phyloP scores from a whole-genome alignment of 2,329 filamentous ascomycete genomes.

The Microdochium bolleyi region DNA sequence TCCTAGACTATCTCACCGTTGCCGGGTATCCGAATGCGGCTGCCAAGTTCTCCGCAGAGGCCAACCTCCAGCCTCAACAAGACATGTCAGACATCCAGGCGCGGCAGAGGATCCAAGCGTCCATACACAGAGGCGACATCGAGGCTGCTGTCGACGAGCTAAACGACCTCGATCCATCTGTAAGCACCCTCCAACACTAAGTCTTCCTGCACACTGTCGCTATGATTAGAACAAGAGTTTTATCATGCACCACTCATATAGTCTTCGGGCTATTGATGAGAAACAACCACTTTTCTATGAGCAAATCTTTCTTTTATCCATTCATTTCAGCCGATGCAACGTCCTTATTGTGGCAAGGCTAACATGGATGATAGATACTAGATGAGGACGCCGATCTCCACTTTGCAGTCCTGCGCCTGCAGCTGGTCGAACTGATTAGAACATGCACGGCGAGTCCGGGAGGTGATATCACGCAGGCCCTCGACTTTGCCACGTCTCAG shows the following conservation, averaged over 20 bases:
- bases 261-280: slow-evolving; percentile 84
- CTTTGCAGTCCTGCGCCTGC: slow-evolving; percentile 81
- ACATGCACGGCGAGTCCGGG: slow-evolving; percentile 57
- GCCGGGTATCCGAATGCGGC: slow-evolving; percentile 92
- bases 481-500: slow-evolving; percentile 82
- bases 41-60: slow-evolving; percentile 87
- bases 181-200: slow-evolving; percentile 38
- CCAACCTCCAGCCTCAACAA: slow-evolving; percentile 71
- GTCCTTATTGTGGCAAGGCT: slow-evolving; percentile 3
- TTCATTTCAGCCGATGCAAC: background rate
- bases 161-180: slow-evolving; percentile 86
- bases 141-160: slow-evolving; percentile 77
- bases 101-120: slow-evolving; percentile 74
- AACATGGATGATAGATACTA: slow-evolving; percentile 56
- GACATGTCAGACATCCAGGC: slow-evolving; percentile 66
- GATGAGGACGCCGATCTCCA: slow-evolving; percentile 78
- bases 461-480: slow-evolving; percentile 68
- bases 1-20: slow-evolving; percentile 94
- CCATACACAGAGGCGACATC: slow-evolving; percentile 80
- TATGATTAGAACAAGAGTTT: slow-evolving; percentile 90
- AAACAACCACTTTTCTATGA: slow-evolving; percentile 72
- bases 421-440: slow-evolving; percentile 89
- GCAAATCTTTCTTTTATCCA: slow-evolving; percentile 20
- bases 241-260: slow-evolving; percentile 99
- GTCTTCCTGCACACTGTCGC: slow-evolving; percentile 25